Conservation (phyloP, 768 basidiomycete genomes). For the Serendipita sp. region DNA sequence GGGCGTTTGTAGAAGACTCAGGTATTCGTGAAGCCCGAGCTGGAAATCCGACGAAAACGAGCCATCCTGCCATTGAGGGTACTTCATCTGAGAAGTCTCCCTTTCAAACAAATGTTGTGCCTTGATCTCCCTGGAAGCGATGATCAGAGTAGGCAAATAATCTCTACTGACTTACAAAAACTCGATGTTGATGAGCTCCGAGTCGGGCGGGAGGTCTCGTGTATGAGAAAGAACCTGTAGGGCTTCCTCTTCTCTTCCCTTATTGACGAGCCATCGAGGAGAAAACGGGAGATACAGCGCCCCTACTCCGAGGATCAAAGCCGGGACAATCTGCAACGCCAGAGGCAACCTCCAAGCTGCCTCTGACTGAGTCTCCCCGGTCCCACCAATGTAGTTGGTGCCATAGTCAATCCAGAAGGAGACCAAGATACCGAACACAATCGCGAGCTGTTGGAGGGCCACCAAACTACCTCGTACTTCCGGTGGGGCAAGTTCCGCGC, state of each 20-base stretch:
- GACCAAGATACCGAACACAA: slow-evolving; percentile 66
- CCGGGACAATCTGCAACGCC: slow-evolving; percentile 59
- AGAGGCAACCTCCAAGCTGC: slow-evolving; percentile 67
- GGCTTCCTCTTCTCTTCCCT: slow-evolving; percentile 62
- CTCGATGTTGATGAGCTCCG: slow-evolving; percentile 56
- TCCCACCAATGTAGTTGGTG: slow-evolving; percentile 60
- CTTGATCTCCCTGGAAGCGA: slow-evolving; percentile 43
- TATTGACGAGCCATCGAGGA: slow-evolving; percentile 65
- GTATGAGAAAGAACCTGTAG: slow-evolving; percentile 45
- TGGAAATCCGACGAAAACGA: slow-evolving; percentile 40
- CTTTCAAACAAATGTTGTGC: slow-evolving; percentile 61
- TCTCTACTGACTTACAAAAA: slow-evolving; percentile 37
- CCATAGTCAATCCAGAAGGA: slow-evolving; percentile 34
- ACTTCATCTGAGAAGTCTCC: slow-evolving; percentile 39
- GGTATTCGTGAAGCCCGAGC: slow-evolving; percentile 44
- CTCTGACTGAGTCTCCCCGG: slow-evolving; percentile 26
- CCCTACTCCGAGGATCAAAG: slow-evolving; percentile 51
- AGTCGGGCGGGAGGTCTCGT: slow-evolving; percentile 37
- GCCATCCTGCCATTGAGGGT: slow-evolving; percentile 52
- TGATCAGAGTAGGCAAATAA: not conserved
- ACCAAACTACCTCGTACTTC: slow-evolving; percentile 72
- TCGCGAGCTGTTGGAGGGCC: slow-evolving; percentile 67
- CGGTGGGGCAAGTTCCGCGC: slow-evolving; percentile 51
- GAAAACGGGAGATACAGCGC: slow-evolving; percentile 70
- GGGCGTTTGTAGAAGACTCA: slow-evolving; percentile 40